A percentile compares a stretch with the other conserved stretches of the same genome.
Conservation (phyloP, 257 asterid species). For the Fraxinus pennsylvanica region DNA sequence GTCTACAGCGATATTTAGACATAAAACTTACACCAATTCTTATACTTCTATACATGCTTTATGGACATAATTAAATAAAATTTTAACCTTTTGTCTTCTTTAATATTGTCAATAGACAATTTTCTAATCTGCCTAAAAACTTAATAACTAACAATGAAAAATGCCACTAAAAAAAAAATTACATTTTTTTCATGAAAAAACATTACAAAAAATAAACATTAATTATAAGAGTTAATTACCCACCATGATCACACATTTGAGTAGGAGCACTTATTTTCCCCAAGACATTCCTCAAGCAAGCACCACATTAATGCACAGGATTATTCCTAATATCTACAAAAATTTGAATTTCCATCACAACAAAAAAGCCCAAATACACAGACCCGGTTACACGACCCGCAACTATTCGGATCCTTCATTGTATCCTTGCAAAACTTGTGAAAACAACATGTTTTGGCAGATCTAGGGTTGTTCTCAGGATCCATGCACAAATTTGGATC, state of each 20-base stretch:
- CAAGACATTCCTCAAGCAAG: slow-evolving; percentile 1
- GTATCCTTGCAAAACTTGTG: neutral
- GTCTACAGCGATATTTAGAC: no score
- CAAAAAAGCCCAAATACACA: slow-evolving; percentile 1
- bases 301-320: neutral
- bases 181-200: neutral
- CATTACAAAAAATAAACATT: neutral
- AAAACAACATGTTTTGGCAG: slow-evolving; percentile 1
- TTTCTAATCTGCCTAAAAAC: no score
- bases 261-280: slow-evolving; percentile 1
- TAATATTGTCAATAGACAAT: no score
- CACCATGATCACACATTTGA: neutral
- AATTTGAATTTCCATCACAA: neutral
- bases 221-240: neutral
- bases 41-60: no score
- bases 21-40: no score
- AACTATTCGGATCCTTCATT: slow-evolving; percentile 3
- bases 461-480: neutral
- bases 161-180: no score
- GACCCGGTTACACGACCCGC: neutral
- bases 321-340: neutral
- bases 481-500: neutral
- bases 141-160: no score
- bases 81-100: no score
- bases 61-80: no score